phyloP scores from a whole-genome alignment of 495 filamentous ascomycete species.

The Acidiella bohemica region DNA sequence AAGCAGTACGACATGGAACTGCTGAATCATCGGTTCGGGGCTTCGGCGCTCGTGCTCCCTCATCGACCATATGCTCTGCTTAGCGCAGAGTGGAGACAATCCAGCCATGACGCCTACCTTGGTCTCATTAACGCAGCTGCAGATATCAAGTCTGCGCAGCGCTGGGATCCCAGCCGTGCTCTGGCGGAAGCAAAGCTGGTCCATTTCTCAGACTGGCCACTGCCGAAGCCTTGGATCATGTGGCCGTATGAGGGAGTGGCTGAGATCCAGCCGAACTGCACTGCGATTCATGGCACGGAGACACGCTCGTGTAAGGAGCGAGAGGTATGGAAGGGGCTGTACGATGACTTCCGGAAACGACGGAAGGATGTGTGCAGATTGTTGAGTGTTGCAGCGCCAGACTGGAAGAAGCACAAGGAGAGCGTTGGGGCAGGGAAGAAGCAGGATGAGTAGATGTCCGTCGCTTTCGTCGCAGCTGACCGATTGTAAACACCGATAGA shows the following conservation, averaged over 20 bases:
- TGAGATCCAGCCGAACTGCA: slow-evolving; percentile 47
- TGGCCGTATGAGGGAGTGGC: slow-evolving; percentile 42
- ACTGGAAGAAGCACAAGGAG: slow-evolving; percentile 6
- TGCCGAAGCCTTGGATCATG: slow-evolving; percentile 67
- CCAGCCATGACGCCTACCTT: slow-evolving; percentile 47
- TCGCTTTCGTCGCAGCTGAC: too few species aligned
- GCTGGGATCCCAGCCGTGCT: slow-evolving; percentile 54
- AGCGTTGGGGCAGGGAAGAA: slow-evolving; percentile 1
- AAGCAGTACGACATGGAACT: slow-evolving; percentile 40
- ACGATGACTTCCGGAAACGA: slow-evolving; percentile 50
- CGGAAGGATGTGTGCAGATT: slow-evolving; percentile 38
- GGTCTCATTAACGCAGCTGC: slow-evolving; percentile 36
- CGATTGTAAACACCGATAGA: too few species aligned
- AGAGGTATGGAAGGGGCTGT: slow-evolving; percentile 57
- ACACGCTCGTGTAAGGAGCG: slow-evolving; percentile 44
- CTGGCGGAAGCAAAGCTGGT: slow-evolving; percentile 58
- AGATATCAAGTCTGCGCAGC: slow-evolving; percentile 28
- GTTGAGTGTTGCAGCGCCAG: slow-evolving; percentile 27
- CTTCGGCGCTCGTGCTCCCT: slow-evolving; percentile 57
- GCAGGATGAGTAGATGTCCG: too few species aligned
- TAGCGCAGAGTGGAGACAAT: slow-evolving; percentile 53
- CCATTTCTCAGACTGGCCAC: slow-evolving; percentile 70
- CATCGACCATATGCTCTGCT: slow-evolving; percentile 60
- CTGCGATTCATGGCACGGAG: slow-evolving; percentile 33
- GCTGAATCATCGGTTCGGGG: slow-evolving; percentile 53